These are phyloP conservation scores for Botrytis squamosa DNA, from an alignment of 2,329 filamentous ascomycete genomes.

Conservation along the genomic window DNA sequence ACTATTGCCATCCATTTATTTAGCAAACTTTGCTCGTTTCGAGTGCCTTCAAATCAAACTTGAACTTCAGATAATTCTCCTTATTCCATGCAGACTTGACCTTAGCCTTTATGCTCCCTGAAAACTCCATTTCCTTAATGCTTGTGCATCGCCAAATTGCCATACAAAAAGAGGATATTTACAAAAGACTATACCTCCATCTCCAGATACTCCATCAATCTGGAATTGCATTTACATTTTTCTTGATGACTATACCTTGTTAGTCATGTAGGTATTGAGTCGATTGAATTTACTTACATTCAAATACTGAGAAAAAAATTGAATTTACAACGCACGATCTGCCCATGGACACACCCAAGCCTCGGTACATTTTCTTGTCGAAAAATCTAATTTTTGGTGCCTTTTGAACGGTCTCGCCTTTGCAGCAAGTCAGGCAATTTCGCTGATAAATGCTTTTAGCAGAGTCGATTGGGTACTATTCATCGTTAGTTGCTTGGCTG, in stretches of 20 bases:
- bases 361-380: conserved; percentile 75
- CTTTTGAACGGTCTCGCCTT: conserved; percentile 61
- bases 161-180: conserved; percentile 22
- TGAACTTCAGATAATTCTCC: not conserved
- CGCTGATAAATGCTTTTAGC: conserved; percentile 85
- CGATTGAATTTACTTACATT: conserved; percentile 45
- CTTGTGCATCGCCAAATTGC: conserved; percentile 12
- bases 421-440: conserved; percentile 69
- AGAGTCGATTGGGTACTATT: conserved; percentile 64
- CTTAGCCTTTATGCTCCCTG: conserved; percentile 9
- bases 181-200: conserved; percentile 6
- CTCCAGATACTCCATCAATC: conserved; percentile 28
- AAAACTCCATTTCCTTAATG: conserved; percentile 20
- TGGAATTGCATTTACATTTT: conserved; percentile 45
- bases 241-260: conserved; percentile 58
- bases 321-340: conserved; percentile 81
- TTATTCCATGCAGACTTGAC: not conserved
- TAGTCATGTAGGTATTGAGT: not conserved
- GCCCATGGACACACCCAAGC: conserved; percentile 78
- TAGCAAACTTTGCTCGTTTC: not conserved
- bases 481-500: conserved; percentile 12
- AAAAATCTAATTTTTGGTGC: conserved; percentile 75
- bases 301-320: conserved; percentile 87
- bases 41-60: not conserved
- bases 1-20: not conserved